Conservation (phyloP, 139 green algal species). For the Micractinium sp. region DNA sequence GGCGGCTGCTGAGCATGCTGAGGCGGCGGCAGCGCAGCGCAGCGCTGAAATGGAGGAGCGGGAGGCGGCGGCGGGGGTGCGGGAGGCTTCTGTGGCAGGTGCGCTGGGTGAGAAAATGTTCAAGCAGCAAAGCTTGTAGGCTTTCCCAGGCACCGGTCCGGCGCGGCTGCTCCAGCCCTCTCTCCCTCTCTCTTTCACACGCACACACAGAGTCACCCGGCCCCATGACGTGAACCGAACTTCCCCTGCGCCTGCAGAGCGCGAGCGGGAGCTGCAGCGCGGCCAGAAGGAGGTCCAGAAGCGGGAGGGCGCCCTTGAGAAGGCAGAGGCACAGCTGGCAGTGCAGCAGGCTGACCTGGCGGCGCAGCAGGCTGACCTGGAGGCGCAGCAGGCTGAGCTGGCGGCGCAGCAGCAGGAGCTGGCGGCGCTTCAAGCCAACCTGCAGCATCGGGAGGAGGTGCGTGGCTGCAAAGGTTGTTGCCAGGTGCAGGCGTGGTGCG, state of each 20-base stretch:
- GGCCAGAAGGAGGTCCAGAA: background rate
- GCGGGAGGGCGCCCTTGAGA: background rate
- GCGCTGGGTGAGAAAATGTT: background rate
- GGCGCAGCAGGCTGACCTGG: background rate
- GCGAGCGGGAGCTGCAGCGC: slow-evolving; percentile 17
- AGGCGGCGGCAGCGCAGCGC: background rate
- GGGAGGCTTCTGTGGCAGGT: slow-evolving; percentile 21
- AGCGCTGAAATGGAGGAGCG: background rate
- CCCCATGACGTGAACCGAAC: too few relatives aligned
- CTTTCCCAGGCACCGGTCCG: too few relatives aligned
- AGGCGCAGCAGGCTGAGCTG: background rate
- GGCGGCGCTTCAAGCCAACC: background rate
- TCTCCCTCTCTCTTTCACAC: too few relatives aligned
- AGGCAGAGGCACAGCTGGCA: background rate
- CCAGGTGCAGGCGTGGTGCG: too few relatives aligned
- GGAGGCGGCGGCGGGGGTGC: background rate
- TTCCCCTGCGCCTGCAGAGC: slow-evolving; percentile 10
- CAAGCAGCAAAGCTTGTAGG: background rate
- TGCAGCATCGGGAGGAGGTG: slow-evolving; percentile 27
- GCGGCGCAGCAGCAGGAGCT: slow-evolving; percentile 6
- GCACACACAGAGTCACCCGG: too few relatives aligned
- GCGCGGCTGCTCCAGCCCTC: too few relatives aligned
- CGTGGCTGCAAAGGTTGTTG: too few relatives aligned
- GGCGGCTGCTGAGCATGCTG: background rate
- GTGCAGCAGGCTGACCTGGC: slow-evolving; percentile 7